Evolutionary conservation across 371 early-diverging fungal species (phyloP).

Genomic region (Rhizopus delemar): DNA sequence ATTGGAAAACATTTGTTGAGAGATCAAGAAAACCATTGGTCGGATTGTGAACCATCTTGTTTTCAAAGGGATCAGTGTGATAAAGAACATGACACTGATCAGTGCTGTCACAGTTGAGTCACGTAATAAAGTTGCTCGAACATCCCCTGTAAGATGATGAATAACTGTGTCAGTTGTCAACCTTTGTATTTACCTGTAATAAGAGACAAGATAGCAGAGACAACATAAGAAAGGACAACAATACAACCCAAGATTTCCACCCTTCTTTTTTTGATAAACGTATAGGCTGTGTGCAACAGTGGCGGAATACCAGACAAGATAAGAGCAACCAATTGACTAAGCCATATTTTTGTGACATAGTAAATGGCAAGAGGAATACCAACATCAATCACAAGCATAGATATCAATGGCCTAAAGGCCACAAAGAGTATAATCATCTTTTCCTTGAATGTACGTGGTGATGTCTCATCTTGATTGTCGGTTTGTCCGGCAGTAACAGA

Average conservation of each 20-base stretch:
- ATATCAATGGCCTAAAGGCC: constrained; percentile 5
- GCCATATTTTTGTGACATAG: constrained; percentile 34
- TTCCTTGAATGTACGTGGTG: constrained; percentile 11
- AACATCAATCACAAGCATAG: constrained; percentile 32
- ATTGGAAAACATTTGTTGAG: constrained; percentile 8
- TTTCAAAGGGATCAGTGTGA: constrained; percentile 43
- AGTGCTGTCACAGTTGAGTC: constrained; percentile 47
- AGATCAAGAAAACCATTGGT: constrained; percentile 38
- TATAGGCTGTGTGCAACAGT: constrained; percentile 18
- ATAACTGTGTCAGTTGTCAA: too few species aligned
- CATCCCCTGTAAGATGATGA: constrained; percentile 28
- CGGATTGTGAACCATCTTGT: constrained; percentile 35
- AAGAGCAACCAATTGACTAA: constrained; percentile 36
- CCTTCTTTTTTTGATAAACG: background rate
- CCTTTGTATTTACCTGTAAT: constrained; percentile 28
- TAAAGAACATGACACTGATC: constrained; percentile 44
- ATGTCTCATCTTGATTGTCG: background rate
- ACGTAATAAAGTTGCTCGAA: constrained; percentile 44
- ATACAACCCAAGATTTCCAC: constrained; percentile 48
- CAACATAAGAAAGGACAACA: constrained; percentile 40
- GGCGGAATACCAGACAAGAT: constrained; percentile 59
- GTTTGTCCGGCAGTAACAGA: background rate
- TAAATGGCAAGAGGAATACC: constrained; percentile 42
- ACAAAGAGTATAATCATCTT: constrained; percentile 1
- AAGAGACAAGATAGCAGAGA: constrained; percentile 45